Evolutionary conservation across 805 yeast species (phyloP).

Genomic region (Clavispora phyllophila): DNA sequence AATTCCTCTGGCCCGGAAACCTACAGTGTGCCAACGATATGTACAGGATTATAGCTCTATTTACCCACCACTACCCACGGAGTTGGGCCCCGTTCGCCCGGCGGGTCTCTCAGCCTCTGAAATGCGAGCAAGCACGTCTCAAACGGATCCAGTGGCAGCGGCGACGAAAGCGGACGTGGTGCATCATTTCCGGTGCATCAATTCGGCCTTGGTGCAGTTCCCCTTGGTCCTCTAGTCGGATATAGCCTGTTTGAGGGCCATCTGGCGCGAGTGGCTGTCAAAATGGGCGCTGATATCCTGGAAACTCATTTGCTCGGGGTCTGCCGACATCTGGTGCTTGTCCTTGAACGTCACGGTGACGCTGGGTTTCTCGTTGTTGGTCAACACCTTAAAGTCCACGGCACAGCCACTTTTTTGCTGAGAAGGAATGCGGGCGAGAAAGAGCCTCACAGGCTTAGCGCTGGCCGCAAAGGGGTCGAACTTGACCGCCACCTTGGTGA

Average conservation of each 20-base stretch:
- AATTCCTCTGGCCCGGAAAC: not conserved
- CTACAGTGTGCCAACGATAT: not conserved
- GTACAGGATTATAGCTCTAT: not conserved
- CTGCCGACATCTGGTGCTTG: conserved; percentile 61
- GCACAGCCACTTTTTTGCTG: conserved; percentile 53
- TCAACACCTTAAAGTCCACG: conserved; percentile 59
- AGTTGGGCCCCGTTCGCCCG: not conserved
- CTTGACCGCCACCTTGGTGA: conserved; percentile 67
- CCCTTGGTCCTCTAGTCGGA: conserved; percentile 19
- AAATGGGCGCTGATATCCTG: conserved; percentile 61
- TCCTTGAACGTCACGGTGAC: conserved; percentile 77
- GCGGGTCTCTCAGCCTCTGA: not conserved
- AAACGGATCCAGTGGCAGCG: not conserved
- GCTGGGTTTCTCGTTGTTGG: conserved; percentile 44
- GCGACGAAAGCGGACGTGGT: no score
- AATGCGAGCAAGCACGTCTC: no score
- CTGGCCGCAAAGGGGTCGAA: conserved; percentile 71
- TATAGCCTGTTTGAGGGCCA: conserved; percentile 71
- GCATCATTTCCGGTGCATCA: no score
- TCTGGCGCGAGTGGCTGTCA: conserved; percentile 77
- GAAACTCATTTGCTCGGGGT: conserved; percentile 54
- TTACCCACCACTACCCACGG: not conserved
- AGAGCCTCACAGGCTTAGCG: conserved; percentile 75
- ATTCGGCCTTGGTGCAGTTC: no score
- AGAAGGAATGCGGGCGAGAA: conserved; percentile 78